These are phyloP conservation scores for Bromus sterilis DNA, from an alignment of 176 grass and related monocot genomes.

Conservation along the genomic window DNA sequence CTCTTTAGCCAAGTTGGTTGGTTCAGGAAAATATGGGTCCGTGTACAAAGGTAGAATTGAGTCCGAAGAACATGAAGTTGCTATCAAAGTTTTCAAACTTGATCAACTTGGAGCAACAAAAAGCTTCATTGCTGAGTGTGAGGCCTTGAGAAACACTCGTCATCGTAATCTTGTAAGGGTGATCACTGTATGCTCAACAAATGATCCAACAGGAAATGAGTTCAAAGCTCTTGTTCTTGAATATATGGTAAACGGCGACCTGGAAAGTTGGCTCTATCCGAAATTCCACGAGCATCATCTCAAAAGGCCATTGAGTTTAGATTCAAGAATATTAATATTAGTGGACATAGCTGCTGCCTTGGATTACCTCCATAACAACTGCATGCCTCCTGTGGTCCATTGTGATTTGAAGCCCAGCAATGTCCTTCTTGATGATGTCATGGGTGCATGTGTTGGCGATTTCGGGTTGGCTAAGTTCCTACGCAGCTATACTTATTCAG, in stretches of 20 bases:
- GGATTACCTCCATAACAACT: conserved; percentile 35
- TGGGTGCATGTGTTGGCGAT: conserved; percentile 35
- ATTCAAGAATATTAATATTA: conserved; percentile 27
- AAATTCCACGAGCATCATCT: not conserved
- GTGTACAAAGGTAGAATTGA: conserved; percentile 33
- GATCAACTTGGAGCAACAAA: conserved; percentile 15
- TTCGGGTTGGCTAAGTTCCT: conserved; percentile 38
- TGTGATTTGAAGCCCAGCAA: conserved; percentile 58
- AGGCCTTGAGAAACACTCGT: conserved; percentile 39
- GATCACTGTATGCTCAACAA: conserved; percentile 29
- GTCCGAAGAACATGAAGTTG: not conserved
- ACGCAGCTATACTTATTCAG: not conserved
- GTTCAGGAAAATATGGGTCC: conserved; percentile 27
- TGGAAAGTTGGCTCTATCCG: conserved; percentile 46
- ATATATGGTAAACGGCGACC: conserved; percentile 36
- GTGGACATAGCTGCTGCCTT: conserved; percentile 42
- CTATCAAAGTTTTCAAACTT: conserved; percentile 50
- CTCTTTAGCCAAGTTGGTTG: conserved; percentile 27
- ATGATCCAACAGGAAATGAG: conserved; percentile 23
- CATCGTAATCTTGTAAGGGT: conserved; percentile 45
- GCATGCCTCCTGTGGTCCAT: conserved; percentile 30
- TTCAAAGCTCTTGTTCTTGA: conserved; percentile 59
- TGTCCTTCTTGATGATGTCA: conserved; percentile 28
- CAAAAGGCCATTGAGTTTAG: conserved; percentile 13
- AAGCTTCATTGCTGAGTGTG: conserved; percentile 41